phyloP scores from a whole-genome alignment of 331 rosid genomes.

The Malus hybrid region DNA sequence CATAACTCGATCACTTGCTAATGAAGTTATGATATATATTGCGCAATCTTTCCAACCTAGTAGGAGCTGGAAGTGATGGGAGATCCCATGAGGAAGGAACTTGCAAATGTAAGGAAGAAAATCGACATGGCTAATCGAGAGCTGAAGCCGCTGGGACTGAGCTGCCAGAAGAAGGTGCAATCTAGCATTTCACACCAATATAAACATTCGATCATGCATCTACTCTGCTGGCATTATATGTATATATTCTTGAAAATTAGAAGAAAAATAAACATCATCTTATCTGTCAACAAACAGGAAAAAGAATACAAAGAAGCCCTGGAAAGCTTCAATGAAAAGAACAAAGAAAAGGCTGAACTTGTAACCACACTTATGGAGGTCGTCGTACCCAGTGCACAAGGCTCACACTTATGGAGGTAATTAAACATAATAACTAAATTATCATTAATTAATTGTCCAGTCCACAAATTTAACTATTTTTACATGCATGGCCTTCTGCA shows the following conservation, averaged over 20 bases:
- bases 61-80: conserved; percentile 81
- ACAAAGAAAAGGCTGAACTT: conserved; percentile 67
- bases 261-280: not conserved
- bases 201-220: not conserved
- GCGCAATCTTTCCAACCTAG: not conserved
- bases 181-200: not conserved
- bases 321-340: conserved; percentile 65
- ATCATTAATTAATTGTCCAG: no score
- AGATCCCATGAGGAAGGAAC: conserved; percentile 85
- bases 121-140: conserved; percentile 65
- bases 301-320: conserved; percentile 73
- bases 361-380: conserved; percentile 70
- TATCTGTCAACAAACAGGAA: conserved; percentile 34
- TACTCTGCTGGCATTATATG: not conserved
- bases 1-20: not conserved
- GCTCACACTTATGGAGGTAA: conserved; percentile 64
- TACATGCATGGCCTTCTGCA: not conserved
- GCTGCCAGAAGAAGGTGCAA: conserved; percentile 71
- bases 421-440: no score
- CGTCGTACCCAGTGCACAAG: no score
- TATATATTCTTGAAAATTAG: not conserved
- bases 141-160: conserved; percentile 64
- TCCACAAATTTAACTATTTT: not conserved
- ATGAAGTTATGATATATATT: not conserved
- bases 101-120: conserved; percentile 66